A percentile compares a stretch with the other conserved stretches of the same genome.
These are phyloP conservation scores for Halocafeteria seosinensis DNA, from an alignment of 108 stramenopile species.

Conservation along the genomic window DNA sequence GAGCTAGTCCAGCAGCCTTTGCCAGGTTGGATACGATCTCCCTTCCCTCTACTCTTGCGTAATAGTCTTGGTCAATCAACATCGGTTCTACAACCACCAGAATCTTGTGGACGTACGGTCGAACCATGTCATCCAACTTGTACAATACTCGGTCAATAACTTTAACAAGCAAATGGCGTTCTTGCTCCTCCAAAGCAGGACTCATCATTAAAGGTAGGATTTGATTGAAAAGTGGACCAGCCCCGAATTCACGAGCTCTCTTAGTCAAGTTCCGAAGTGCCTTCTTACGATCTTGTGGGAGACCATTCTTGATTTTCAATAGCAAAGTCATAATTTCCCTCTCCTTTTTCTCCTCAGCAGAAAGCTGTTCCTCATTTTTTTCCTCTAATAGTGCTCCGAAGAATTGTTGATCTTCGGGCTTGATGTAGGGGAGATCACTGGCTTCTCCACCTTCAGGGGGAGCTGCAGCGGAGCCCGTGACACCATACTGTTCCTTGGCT, in stretches of 20 bases:
- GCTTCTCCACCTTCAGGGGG: constrained; percentile 41
- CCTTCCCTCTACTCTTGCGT: constrained; percentile 85
- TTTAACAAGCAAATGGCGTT: constrained; percentile 92
- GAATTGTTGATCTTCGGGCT: constrained; percentile 87
- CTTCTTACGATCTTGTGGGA: constrained; percentile 89
- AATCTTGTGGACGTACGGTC: constrained; percentile 87
- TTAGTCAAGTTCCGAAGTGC: constrained; percentile 95
- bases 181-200: constrained; percentile 92
- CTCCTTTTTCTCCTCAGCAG: constrained; percentile 60
- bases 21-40: constrained; percentile 97
- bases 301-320: constrained; percentile 92
- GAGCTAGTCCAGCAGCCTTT: constrained; percentile 95
- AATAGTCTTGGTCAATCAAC: constrained; percentile 96
- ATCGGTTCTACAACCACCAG: constrained; percentile 90
- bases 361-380: constrained; percentile 28
- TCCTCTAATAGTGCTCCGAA: constrained; percentile 84
- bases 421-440: constrained; percentile 72
- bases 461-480: constrained; percentile 20
- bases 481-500: constrained; percentile 75
- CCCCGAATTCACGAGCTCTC: constrained; percentile 77
- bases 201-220: constrained; percentile 92
- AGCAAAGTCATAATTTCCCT: constrained; percentile 71
- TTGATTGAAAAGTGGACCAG: constrained; percentile 80
- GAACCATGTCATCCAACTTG: constrained; percentile 84
- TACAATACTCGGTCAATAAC: constrained; percentile 94